A percentile compares a stretch with the other conserved stretches of the same genome.
Conservation (phyloP, 1,139 yeast species). For the Insectozyma bohioensis region DNA sequence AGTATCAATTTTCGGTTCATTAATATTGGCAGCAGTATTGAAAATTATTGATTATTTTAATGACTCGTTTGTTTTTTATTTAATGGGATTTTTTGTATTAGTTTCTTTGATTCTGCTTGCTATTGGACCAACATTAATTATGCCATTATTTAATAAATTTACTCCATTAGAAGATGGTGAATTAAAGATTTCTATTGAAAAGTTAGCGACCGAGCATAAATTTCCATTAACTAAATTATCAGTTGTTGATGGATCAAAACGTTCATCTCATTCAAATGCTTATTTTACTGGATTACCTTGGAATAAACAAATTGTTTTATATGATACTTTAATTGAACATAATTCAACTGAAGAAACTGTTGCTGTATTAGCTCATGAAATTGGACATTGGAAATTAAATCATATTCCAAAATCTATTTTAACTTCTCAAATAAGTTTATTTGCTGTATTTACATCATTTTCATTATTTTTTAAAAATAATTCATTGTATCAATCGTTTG, state of each 20-base stretch:
- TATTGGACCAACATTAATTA: conserved; percentile 76
- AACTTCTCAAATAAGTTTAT: conserved; percentile 63
- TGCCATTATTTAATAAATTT: conserved; percentile 88
- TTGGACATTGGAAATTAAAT: conserved; percentile 93
- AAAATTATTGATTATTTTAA: conserved; percentile 81
- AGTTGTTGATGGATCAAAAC: conserved; percentile 92
- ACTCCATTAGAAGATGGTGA: conserved; percentile 91
- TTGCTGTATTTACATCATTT: conserved; percentile 67
- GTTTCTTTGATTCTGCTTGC: conserved; percentile 75
- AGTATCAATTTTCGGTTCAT: conserved; percentile 61
- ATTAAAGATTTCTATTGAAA: conserved; percentile 76
- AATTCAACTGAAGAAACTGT: conserved; percentile 78
- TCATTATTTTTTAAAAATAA: conserved; percentile 76
- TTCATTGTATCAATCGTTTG: conserved; percentile 77
- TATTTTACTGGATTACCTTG: conserved; percentile 95
- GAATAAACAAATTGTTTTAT: conserved; percentile 92
- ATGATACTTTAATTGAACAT: conserved; percentile 83
- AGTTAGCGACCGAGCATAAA: conserved; percentile 67
- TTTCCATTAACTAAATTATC: conserved; percentile 86
- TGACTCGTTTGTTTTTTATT: conserved; percentile 74
- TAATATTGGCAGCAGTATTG: conserved; percentile 70
- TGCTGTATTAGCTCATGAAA: conserved; percentile 95
- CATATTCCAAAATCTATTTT: conserved; percentile 75
- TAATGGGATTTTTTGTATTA: conserved; percentile 67
- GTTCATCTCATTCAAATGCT: conserved; percentile 96